Evolutionary conservation across 306 rosid genomes (phyloP).

Genomic region (Prunus salicina): DNA sequence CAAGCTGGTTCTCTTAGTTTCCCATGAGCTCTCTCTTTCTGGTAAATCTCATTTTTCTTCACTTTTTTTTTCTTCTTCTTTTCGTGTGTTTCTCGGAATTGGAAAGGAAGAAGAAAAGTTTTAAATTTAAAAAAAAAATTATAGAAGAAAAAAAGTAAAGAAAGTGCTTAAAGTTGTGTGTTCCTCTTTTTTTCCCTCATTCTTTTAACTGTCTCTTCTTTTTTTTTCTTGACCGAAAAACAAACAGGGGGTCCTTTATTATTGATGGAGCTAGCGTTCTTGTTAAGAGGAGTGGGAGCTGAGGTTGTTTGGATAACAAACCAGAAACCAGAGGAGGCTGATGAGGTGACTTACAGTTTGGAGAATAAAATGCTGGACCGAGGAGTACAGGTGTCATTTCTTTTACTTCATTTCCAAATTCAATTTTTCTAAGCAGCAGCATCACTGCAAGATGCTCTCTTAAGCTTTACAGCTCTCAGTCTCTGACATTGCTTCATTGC

Average conservation of each 20-base stretch:
- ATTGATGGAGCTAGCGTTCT: constrained; percentile 75
- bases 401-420: neutral
- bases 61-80: neutral
- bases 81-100: constrained; percentile 1
- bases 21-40: constrained; percentile 81
- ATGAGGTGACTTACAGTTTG: constrained; percentile 59
- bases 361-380: constrained; percentile 74
- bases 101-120: constrained; percentile 15
- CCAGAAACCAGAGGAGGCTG: constrained; percentile 53
- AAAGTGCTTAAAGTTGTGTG: neutral
- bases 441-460: neutral
- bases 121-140: too few species aligned
- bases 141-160: neutral
- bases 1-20: constrained; percentile 79
- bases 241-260: constrained; percentile 68
- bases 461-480: neutral
- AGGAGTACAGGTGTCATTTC: constrained; percentile 60
- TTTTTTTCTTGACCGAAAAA: neutral
- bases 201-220: neutral
- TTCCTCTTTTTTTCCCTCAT: neutral
- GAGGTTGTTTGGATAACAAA: constrained; percentile 74
- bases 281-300: constrained; percentile 68
- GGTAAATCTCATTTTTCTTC: constrained; percentile 30
- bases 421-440: neutral
- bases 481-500: neutral